These are phyloP conservation scores for Alternaria sp. DNA, from an alignment of 2,329 filamentous ascomycete species.

Conservation along the genomic window DNA sequence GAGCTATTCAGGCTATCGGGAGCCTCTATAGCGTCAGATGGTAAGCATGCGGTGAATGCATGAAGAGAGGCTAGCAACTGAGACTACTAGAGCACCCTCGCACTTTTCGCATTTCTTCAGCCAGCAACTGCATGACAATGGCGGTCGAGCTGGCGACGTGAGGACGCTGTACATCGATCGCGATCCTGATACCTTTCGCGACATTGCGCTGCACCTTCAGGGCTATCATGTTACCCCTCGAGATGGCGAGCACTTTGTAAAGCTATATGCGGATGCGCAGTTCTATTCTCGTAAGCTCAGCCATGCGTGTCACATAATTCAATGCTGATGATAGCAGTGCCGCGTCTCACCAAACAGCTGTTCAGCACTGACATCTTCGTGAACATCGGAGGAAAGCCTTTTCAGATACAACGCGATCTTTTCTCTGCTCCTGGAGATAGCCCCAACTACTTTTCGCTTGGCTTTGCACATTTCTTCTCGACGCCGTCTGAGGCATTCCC, in stretches of 20 bases:
- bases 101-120: conserved; percentile 96
- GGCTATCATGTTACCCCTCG: conserved; percentile 85
- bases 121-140: conserved; percentile 75
- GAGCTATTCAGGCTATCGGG: conserved; percentile 75
- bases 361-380: conserved; percentile 94
- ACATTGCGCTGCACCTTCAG: conserved; percentile 90
- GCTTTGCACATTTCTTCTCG: conserved; percentile 88
- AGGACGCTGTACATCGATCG: conserved; percentile 94
- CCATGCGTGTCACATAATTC: conserved; percentile 5
- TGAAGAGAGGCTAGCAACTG: conserved; percentile 46
- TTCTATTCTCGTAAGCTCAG: conserved; percentile 79
- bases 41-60: conserved; percentile 56
- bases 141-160: conserved; percentile 67
- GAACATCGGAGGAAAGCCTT: conserved; percentile 84
- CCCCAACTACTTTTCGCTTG: conserved; percentile 95
- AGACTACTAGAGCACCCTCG: conserved; percentile 79
- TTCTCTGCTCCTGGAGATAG: conserved; percentile 86
- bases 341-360: conserved; percentile 87
- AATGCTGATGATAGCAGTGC: conserved; percentile 65
- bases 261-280: conserved; percentile 91
- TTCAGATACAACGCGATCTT: conserved; percentile 88
- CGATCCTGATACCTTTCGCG: conserved; percentile 86
- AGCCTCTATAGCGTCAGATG: conserved; percentile 76
- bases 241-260: conserved; percentile 88
- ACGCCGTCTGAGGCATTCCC: conserved; percentile 84